Evolutionary conservation across 2,329 filamentous ascomycete genomes (phyloP).

Genomic region (Fusarium chlamydosporum): DNA sequence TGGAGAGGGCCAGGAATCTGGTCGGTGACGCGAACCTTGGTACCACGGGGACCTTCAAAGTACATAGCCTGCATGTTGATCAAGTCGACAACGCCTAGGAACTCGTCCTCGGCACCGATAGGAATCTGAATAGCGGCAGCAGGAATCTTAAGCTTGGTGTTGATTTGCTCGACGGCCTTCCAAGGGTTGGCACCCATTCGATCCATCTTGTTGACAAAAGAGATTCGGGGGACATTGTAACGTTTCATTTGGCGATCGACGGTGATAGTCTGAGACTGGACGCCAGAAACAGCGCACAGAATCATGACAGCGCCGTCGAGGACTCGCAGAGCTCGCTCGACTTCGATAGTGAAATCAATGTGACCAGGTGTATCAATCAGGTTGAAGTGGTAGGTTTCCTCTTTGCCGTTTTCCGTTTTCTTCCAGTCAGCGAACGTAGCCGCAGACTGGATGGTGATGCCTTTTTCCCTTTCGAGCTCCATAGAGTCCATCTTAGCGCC

Average conservation of each 20-base stretch:
- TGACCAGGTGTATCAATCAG: slow-evolving; percentile 98
- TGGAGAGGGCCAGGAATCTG: slow-evolving; percentile 86
- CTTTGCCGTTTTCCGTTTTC: slow-evolving; percentile 85
- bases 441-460: slow-evolving; percentile 98
- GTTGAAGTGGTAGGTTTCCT: slow-evolving; percentile 96
- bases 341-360: slow-evolving; percentile 99
- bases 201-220: slow-evolving; percentile 99
- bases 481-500: slow-evolving; percentile 99
- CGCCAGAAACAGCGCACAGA: slow-evolving; percentile 94
- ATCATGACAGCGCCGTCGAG: slow-evolving; percentile 99
- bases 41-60: slow-evolving; percentile 87
- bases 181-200: slow-evolving; percentile 98
- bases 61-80: slow-evolving; percentile 94
- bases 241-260: slow-evolving; percentile 99
- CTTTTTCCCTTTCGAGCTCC: slow-evolving; percentile 98
- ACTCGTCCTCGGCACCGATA: slow-evolving; percentile 91
- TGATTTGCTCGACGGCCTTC: slow-evolving; percentile 98
- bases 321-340: slow-evolving; percentile 93
- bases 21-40: slow-evolving; percentile 80
- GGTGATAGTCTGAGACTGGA: slow-evolving; percentile 98
- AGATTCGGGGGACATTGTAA: slow-evolving; percentile 95
- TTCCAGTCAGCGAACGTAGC: slow-evolving; percentile 98
- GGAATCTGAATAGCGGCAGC: slow-evolving; percentile 95
- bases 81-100: slow-evolving; percentile 92
- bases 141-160: slow-evolving; percentile 91